A percentile compares a stretch with the other conserved stretches of the same genome.
Conservation (phyloP, 1,284 basidiomycete species). For the Leccinum subrobustum region DNA sequence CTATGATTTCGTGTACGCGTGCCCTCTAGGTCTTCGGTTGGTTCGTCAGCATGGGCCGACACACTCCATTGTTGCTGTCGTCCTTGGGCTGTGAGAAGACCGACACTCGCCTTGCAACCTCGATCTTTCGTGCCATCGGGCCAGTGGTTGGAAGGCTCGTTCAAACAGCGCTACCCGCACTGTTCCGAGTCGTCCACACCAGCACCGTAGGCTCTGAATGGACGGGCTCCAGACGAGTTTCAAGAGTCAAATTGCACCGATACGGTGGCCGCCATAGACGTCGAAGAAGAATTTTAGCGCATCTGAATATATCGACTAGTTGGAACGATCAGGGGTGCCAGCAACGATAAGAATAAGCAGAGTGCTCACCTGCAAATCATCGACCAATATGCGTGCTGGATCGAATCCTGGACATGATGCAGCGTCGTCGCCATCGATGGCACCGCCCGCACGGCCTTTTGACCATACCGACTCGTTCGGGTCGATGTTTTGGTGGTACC, state of each 20-base stretch:
- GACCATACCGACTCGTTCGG: slow-evolving; percentile 48
- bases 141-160: too few species aligned
- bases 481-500: slow-evolving; percentile 67
- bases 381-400: slow-evolving; percentile 65
- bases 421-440: slow-evolving; percentile 38
- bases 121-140: too few species aligned
- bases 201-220: slow-evolving; percentile 64
- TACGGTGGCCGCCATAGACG: slow-evolving; percentile 71
- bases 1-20: too few species aligned
- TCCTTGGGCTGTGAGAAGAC: too few species aligned
- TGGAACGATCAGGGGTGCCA: slow-evolving; percentile 5
- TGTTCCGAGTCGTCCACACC: too few species aligned
- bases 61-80: too few species aligned
- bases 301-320: slow-evolving; percentile 71
- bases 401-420: slow-evolving; percentile 73
- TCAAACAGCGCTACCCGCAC: too few species aligned
- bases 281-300: slow-evolving; percentile 88
- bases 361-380: slow-evolving; percentile 58
- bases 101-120: too few species aligned
- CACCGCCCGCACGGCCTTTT: slow-evolving; percentile 45
- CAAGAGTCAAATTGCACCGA: slow-evolving; percentile 90
- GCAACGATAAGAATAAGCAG: neutral
- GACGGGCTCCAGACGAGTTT: slow-evolving; percentile 48
- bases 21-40: too few species aligned
- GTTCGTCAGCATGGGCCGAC: too few species aligned